A percentile compares a stretch with the other conserved stretches of the same genome.
These are phyloP conservation scores for Seiridium cupressi DNA, from an alignment of 2,329 filamentous ascomycete genomes.

Conservation along the genomic window DNA sequence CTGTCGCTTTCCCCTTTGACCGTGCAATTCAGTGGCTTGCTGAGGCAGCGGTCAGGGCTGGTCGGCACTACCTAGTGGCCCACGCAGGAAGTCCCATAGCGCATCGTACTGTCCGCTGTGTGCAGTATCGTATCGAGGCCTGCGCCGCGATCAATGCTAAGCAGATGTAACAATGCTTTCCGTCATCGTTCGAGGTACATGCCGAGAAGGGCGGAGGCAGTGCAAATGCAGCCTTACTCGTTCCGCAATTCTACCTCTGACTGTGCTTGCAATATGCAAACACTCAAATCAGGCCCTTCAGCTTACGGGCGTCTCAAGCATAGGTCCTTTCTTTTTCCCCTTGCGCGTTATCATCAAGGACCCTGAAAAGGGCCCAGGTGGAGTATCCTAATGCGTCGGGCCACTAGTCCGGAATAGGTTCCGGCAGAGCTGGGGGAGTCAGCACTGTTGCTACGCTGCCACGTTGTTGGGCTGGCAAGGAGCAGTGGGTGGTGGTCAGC, in stretches of 20 bases:
- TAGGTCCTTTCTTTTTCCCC: not conserved
- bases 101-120: not conserved
- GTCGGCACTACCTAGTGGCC: not conserved
- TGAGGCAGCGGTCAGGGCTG: not conserved
- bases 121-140: no score
- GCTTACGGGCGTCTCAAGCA: not conserved
- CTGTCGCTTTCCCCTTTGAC: not conserved
- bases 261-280: not conserved
- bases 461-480: not conserved
- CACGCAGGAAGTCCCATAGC: not conserved
- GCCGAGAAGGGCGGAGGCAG: not conserved
- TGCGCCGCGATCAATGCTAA: no score
- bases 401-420: not conserved
- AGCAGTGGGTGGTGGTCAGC: not conserved
- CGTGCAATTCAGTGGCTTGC: not conserved
- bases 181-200: not conserved
- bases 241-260: not conserved
- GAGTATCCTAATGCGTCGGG: slow-evolving; percentile 1
- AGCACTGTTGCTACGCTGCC: not conserved
- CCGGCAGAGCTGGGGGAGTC: not conserved
- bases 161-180: slow-evolving; percentile 1
- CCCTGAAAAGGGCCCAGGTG: not conserved
- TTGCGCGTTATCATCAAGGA: no score
- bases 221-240: not conserved
- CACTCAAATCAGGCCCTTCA: not conserved